These are phyloP conservation scores for Wallacemonas sp. DNA, from an alignment of 208 protist genomes.

Conservation along the genomic window DNA sequence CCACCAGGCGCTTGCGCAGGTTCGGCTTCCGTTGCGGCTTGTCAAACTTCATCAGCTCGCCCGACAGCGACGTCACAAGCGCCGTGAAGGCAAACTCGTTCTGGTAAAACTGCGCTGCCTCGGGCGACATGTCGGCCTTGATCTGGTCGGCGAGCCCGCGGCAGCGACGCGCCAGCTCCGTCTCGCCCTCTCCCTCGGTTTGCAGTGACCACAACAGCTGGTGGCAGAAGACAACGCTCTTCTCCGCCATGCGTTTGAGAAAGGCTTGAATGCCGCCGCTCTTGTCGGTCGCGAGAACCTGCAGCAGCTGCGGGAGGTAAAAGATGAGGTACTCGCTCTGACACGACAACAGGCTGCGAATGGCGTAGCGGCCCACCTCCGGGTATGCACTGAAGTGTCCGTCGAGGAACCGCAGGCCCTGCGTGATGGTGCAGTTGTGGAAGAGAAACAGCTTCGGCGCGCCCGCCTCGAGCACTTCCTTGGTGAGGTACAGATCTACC, in stretches of 20 bases:
- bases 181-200: conserved; percentile 60
- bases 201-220: conserved; percentile 86
- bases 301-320: conserved; percentile 89
- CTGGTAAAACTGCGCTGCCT: conserved; percentile 44
- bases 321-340: conserved; percentile 83
- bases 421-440: conserved; percentile 59
- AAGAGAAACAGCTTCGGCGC: conserved; percentile 68
- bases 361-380: conserved; percentile 61
- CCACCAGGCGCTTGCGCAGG: conserved; percentile 62
- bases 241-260: conserved; percentile 47
- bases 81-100: conserved; percentile 80
- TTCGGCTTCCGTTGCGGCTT: conserved; percentile 76
- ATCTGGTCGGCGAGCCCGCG: conserved; percentile 29
- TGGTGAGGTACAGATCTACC: conserved; percentile 70
- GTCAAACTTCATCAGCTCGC: conserved; percentile 74
- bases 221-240: conserved; percentile 79
- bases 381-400: conserved; percentile 43
- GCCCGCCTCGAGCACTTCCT: conserved; percentile 51
- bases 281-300: conserved; percentile 65
- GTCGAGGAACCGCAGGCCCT: conserved; percentile 70
- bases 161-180: conserved; percentile 45
- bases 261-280: conserved; percentile 55
- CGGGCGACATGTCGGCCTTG: conserved; percentile 10
- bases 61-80: conserved; percentile 74
- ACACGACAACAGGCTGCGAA: conserved; percentile 75